phyloP scores from a whole-genome alignment of 2,329 filamentous ascomycete species.

The Aureobasidium sp. region DNA sequence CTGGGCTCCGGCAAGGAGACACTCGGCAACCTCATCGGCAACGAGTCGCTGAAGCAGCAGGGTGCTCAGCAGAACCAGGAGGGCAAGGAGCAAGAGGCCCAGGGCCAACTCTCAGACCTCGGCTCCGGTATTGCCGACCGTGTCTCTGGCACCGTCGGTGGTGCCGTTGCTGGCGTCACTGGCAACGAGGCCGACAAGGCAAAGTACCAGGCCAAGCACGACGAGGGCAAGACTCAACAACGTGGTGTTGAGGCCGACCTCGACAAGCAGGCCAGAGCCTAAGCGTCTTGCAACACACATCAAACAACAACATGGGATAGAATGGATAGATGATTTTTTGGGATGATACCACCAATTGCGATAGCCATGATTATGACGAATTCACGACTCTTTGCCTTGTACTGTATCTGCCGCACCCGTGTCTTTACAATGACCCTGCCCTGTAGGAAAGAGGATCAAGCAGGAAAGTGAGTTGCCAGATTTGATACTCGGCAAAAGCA shows the following conservation, averaged over 20 bases:
- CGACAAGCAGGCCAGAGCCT: slow-evolving; percentile 51
- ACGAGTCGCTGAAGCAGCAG: slow-evolving; percentile 62
- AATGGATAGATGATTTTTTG: background rate
- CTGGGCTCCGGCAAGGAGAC: slow-evolving; percentile 78
- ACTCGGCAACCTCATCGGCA: slow-evolving; percentile 65
- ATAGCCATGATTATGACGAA: background rate
- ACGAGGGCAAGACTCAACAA: slow-evolving; percentile 75
- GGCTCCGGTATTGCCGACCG: slow-evolving; percentile 49
- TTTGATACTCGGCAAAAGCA: background rate
- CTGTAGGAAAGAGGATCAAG: background rate
- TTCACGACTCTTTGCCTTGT: background rate
- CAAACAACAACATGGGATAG: background rate
- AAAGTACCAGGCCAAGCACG: slow-evolving; percentile 61
- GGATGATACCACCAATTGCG: slow-evolving; percentile 1
- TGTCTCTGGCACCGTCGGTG: slow-evolving; percentile 59
- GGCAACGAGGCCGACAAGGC: slow-evolving; percentile 59
- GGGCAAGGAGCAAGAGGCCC: slow-evolving; percentile 73
- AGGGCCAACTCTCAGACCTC: slow-evolving; percentile 70
- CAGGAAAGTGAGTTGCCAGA: background rate
- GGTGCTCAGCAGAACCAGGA: slow-evolving; percentile 71
- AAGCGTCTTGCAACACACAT: background rate
- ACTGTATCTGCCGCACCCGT: background rate
- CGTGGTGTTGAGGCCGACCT: slow-evolving; percentile 75
- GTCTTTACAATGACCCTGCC: background rate
- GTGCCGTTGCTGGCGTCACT: slow-evolving; percentile 60